Evolutionary conservation across 345 rosid genomes (phyloP).

Genomic region (Rhizophora mangle): DNA sequence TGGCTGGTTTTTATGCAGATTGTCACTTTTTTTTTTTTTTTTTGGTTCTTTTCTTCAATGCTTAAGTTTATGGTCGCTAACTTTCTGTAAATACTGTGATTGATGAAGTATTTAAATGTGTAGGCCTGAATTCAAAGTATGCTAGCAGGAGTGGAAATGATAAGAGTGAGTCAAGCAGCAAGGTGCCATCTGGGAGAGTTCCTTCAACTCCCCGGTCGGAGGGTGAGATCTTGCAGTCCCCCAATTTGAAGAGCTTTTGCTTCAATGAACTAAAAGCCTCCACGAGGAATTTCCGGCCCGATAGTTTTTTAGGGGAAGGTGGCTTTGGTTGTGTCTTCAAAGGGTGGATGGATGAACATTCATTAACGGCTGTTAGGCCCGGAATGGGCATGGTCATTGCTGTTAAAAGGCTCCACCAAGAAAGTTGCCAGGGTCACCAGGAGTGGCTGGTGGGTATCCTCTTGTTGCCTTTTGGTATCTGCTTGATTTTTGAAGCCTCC

Average conservation of each 20-base stretch:
- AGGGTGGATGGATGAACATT: constrained; percentile 36
- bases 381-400: constrained; percentile 34
- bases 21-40: too few species aligned
- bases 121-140: constrained; percentile 41
- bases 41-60: too few species aligned
- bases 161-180: constrained; percentile 22
- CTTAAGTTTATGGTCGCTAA: too few species aligned
- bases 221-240: constrained; percentile 29
- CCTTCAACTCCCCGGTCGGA: constrained; percentile 29
- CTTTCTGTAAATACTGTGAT: background rate
- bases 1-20: too few species aligned
- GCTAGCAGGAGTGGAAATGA: constrained; percentile 38
- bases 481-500: background rate
- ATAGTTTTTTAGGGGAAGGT: constrained; percentile 34
- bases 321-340: constrained; percentile 38
- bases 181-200: constrained; percentile 11
- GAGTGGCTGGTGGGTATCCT: constrained; percentile 32
- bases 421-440: constrained; percentile 37
- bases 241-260: constrained; percentile 29
- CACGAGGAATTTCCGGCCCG: constrained; percentile 36
- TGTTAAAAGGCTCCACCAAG: constrained; percentile 33
- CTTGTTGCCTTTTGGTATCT: background rate
- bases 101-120: constrained; percentile 3
- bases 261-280: constrained; percentile 30
- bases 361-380: constrained; percentile 24